A percentile compares a stretch with the other conserved stretches of the same genome.
Evolutionary conservation across 2,329 filamentous ascomycete species (phyloP).

Genomic region (Saccharata proteae): DNA sequence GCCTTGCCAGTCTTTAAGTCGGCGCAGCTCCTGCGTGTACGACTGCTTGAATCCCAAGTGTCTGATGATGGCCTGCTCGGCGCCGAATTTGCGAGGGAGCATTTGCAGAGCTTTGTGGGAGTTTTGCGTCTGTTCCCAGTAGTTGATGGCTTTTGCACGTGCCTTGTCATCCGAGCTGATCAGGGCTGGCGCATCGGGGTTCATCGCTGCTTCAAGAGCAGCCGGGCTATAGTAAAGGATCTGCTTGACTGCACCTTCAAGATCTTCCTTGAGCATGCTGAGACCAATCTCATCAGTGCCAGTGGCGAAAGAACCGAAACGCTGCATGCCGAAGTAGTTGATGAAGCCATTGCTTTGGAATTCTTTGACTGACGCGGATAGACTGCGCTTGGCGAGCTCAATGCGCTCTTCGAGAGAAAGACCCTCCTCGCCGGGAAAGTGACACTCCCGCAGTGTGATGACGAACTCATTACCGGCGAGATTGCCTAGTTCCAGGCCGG

Average conservation of each 20-base stretch:
- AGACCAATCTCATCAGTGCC: conserved; percentile 78
- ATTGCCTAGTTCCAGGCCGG: conserved; percentile 69
- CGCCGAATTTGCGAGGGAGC: conserved; percentile 70
- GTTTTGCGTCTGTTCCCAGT: conserved; percentile 54
- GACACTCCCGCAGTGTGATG: conserved; percentile 79
- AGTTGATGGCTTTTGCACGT: conserved; percentile 66
- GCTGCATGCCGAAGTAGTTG: conserved; percentile 97
- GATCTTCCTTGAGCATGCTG: conserved; percentile 71
- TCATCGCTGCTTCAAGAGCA: conserved; percentile 44
- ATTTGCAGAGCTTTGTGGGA: conserved; percentile 48
- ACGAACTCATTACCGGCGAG: conserved; percentile 84
- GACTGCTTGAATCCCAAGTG: conserved; percentile 47
- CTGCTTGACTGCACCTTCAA: conserved; percentile 64
- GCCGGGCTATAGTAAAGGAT: conserved; percentile 62
- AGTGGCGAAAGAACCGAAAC: conserved; percentile 79
- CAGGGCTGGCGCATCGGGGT: conserved; percentile 27
- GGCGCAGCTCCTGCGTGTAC: conserved; percentile 33
- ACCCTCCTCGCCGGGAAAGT: conserved; percentile 40
- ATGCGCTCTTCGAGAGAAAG: conserved; percentile 22
- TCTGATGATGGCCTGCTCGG: conserved; percentile 66
- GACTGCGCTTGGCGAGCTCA: conserved; percentile 37
- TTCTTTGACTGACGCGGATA: conserved; percentile 50
- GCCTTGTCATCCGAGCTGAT: conserved; percentile 64
- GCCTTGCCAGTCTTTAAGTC: conserved; percentile 61
- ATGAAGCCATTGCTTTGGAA: conserved; percentile 72